Base-by-base conservation (phyloP, 306 rosid genomes). In the Lathyrus sativus region DNA sequence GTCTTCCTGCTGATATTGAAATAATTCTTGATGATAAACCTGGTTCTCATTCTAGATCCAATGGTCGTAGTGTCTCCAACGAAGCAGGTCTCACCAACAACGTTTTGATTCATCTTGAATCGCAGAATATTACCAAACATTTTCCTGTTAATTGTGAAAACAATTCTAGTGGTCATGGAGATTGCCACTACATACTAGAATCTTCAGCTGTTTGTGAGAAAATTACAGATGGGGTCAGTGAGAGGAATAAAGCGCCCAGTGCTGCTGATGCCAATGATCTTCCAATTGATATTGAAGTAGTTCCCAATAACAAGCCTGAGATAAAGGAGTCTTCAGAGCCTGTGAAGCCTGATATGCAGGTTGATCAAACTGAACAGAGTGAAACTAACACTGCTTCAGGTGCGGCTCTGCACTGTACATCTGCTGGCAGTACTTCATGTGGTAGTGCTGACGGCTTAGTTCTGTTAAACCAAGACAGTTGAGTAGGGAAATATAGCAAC, bases 381-480 rank as follows among this genome's bases (percentile, higher is more conserved):
- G 70, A 65, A 59, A 45, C 65, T 31, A 78, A 71, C 50, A 48
- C 66, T 70, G 67, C 77, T 43, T 73, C 84, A 35, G 80, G 63
- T 18, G 75, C 62, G 73, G 76, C 78, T 74, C 73, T 83, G 82
- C 81, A 72, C 70, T 80, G 81, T 19, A 73, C 83, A 42, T 69
- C 88, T 68, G 61, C 76, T 46, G 84, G 82, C 43, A 75, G 45
- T 51, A 56, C 77, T 59, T 81, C 86, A 10, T 48, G 83, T 45
- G 70, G 84, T 54, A 71, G 74, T 65, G 35, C 85, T 17, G 87
- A 75, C 74, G 86, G 70, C 69, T 68, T 76, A 33, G 77, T 78
- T 79, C 62, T 76, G 53, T 81, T 88, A 60, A 84, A 84, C 74
- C 78, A 72, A 84, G 87, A 82, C 70, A 79, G 86, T 76, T 78